Conservation (phyloP, 345 rosid genomes). For the Microthlaspi erraticum region DNA sequence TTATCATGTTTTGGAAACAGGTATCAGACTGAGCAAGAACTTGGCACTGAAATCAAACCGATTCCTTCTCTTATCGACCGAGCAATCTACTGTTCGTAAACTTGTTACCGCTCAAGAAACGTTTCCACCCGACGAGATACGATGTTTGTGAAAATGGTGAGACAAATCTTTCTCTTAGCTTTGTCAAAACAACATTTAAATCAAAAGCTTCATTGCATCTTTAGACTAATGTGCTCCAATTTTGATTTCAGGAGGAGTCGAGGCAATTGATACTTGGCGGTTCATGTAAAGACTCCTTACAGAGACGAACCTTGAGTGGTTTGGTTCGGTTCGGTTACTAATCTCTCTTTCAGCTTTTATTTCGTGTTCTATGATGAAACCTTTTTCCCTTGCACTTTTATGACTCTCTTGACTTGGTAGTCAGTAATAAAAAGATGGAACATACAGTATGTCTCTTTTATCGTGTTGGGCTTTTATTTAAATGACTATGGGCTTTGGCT, state of each 20-base stretch:
- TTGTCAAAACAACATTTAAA: not conserved
- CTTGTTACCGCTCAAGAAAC: slow-evolving; percentile 27
- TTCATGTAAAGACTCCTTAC: slow-evolving; percentile 40
- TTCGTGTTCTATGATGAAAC: slow-evolving; percentile 8
- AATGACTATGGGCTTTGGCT: slow-evolving; percentile 6
- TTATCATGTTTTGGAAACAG: slow-evolving; percentile 49
- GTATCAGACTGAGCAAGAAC: slow-evolving; percentile 99
- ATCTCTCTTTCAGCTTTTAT: not conserved
- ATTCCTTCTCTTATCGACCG: slow-evolving; percentile 95
- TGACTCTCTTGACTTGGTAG: slow-evolving; percentile 28
- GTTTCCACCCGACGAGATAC: slow-evolving; percentile 11
- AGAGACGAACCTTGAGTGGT: slow-evolving; percentile 25
- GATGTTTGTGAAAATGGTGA: slow-evolving; percentile 33
- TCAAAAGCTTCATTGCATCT: slow-evolving; percentile 1
- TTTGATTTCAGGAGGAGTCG: slow-evolving; percentile 19
- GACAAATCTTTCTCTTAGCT: slow-evolving; percentile 16
- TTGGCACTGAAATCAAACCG: slow-evolving; percentile 98
- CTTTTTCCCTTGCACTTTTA: slow-evolving; percentile 19
- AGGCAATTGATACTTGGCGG: slow-evolving; percentile 15
- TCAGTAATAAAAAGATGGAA: slow-evolving; percentile 16
- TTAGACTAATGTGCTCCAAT: slow-evolving; percentile 6
- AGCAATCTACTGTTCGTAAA: slow-evolving; percentile 88
- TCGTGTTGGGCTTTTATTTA: slow-evolving; percentile 27
- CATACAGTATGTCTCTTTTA: not conserved
- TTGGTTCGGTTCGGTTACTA: slow-evolving; percentile 41